These are phyloP conservation scores for Glonium stellatum DNA, from an alignment of 495 filamentous ascomycete species.

Conservation along the genomic window DNA sequence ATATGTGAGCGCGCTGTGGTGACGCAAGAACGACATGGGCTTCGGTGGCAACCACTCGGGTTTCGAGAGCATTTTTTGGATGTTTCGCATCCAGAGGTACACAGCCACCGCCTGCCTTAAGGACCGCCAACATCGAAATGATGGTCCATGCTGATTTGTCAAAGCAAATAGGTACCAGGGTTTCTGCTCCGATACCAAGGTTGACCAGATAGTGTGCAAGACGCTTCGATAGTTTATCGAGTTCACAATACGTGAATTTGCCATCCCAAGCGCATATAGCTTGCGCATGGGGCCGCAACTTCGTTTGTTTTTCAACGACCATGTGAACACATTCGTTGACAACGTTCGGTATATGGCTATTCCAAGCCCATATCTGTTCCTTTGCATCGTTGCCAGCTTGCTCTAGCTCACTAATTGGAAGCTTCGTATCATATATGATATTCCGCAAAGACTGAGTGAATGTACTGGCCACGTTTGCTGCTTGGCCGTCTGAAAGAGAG, in stretches of 20 bases:
- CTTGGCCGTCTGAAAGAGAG: no score
- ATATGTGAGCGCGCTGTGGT: no score
- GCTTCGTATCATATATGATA: constrained; percentile 19
- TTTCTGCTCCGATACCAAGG: constrained; percentile 37
- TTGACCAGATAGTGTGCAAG: constrained; percentile 35
- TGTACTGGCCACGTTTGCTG: no score
- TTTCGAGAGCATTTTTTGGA: constrained; percentile 43
- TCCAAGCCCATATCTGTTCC: constrained; percentile 15
- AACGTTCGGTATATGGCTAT: constrained; percentile 10
- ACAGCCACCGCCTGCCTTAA: constrained; percentile 48
- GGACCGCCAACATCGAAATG: constrained; percentile 46
- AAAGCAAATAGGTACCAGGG: constrained; percentile 46
- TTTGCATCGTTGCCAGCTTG: constrained; percentile 20
- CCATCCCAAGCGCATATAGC: constrained; percentile 33
- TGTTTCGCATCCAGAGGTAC: constrained; percentile 55
- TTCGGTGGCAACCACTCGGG: constrained; percentile 37
- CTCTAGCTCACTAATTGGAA: constrained; percentile 15
- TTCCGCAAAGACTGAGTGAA: no score
- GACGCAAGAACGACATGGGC: constrained; percentile 43
- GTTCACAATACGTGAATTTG: constrained; percentile 34
- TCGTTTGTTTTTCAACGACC: constrained; percentile 40
- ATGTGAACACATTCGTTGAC: constrained; percentile 49
- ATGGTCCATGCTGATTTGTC: constrained; percentile 50
- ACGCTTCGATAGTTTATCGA: constrained; percentile 29
- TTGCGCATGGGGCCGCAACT: constrained; percentile 7